Conservation (phyloP, 352 stramenopile species). For the Pythium diclinum region DNA sequence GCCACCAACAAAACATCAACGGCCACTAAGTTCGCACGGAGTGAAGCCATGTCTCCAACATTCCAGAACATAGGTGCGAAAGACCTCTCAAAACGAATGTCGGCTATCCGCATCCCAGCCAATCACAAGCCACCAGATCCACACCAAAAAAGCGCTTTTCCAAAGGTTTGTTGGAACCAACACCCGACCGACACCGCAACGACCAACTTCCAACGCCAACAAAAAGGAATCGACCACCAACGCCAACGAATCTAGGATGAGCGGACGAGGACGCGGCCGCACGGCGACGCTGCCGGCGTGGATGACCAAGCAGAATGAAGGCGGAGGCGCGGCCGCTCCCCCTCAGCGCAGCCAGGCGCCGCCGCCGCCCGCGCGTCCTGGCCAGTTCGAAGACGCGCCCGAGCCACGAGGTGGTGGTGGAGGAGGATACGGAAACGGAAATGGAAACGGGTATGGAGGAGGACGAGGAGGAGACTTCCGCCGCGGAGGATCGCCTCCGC, state of each 20-base stretch:
- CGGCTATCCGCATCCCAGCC: not conserved
- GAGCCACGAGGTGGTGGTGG: constrained; percentile 14
- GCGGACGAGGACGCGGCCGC: constrained; percentile 72
- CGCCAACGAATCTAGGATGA: constrained; percentile 40
- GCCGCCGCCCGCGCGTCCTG: constrained; percentile 34
- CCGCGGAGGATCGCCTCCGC: constrained; percentile 16
- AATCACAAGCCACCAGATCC: constrained; percentile 4
- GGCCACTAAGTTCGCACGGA: constrained; percentile 20
- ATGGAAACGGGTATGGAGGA: not conserved
- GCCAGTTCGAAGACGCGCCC: constrained; percentile 69
- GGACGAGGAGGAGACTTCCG: constrained; percentile 13
- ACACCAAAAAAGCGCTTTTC: constrained; percentile 7
- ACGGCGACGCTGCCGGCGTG: constrained; percentile 74
- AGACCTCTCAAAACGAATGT: constrained; percentile 9
- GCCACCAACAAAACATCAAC: constrained; percentile 3
- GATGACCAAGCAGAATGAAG: constrained; percentile 70
- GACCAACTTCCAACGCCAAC: constrained; percentile 11
- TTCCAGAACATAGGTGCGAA: not conserved
- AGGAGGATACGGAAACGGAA: constrained; percentile 5
- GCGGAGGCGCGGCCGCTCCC: constrained; percentile 3
- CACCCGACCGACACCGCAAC: not conserved
- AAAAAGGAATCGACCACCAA: constrained; percentile 1
- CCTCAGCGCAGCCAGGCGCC: constrained; percentile 5
- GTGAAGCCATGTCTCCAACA: constrained; percentile 20
- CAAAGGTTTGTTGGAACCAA: not conserved